phyloP scores from a whole-genome alignment of 2,329 filamentous ascomycete genomes.

The Didymellaceae sp. region DNA sequence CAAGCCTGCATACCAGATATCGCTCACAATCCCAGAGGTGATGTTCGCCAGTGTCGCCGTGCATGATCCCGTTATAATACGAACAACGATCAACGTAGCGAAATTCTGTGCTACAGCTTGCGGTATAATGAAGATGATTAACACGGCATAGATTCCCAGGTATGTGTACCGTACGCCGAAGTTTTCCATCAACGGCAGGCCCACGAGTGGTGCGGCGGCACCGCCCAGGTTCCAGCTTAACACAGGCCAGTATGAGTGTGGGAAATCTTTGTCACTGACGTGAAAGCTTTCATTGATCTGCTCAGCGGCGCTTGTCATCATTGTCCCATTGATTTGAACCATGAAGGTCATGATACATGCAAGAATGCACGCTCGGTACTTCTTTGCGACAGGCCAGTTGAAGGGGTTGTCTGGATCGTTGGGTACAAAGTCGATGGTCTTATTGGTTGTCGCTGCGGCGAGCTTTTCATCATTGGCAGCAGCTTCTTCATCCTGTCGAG shows the following conservation, averaged over 20 bases:
- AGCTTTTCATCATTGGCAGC: not conserved
- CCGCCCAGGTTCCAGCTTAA: slow-evolving; percentile 53
- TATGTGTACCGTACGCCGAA: slow-evolving; percentile 55
- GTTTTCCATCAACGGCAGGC: slow-evolving; percentile 54
- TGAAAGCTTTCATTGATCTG: slow-evolving; percentile 50
- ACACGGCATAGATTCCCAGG: slow-evolving; percentile 48
- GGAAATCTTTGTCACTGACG: slow-evolving; percentile 48
- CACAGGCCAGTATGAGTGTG: slow-evolving; percentile 51
- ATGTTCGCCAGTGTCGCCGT: slow-evolving; percentile 54
- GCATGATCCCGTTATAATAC: slow-evolving; percentile 54
- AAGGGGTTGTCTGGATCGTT: slow-evolving; percentile 44
- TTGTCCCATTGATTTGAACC: slow-evolving; percentile 43
- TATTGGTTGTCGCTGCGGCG: not conserved
- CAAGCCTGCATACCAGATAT: slow-evolving; percentile 48
- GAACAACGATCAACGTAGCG: slow-evolving; percentile 53
- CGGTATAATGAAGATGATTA: slow-evolving; percentile 52
- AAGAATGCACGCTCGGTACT: slow-evolving; percentile 53
- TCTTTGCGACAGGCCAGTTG: slow-evolving; percentile 51
- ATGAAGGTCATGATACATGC: slow-evolving; percentile 52
- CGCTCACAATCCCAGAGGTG: slow-evolving; percentile 43
- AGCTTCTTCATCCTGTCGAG: not conserved
- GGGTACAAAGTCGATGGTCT: slow-evolving; percentile 27
- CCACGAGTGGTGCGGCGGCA: slow-evolving; percentile 50
- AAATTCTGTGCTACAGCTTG: slow-evolving; percentile 55
- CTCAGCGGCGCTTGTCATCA: slow-evolving; percentile 41